These are phyloP conservation scores for Ceratobasidium sp. DNA, from an alignment of 1,284 basidiomycete species.

Conservation along the genomic window DNA sequence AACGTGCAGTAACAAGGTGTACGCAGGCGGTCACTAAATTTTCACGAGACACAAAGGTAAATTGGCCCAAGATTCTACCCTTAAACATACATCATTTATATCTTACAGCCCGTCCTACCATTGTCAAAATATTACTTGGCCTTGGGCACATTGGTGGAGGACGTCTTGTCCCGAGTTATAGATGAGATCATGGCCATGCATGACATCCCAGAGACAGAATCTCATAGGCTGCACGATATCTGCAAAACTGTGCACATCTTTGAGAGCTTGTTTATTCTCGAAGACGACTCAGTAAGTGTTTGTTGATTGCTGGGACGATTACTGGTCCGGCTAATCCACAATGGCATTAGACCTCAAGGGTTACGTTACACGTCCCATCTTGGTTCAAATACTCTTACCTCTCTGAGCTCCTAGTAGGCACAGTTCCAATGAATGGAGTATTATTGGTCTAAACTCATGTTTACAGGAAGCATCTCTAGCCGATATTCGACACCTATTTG, in stretches of 20 bases:
- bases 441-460: constrained; percentile 13
- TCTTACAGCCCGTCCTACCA: constrained; percentile 6
- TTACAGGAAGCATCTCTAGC: constrained; percentile 87
- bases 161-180: constrained; percentile 72
- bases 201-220: constrained; percentile 93
- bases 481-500: constrained; percentile 92
- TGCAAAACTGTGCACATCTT: constrained; percentile 80
- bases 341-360: constrained; percentile 44
- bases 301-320: neutral
- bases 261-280: constrained; percentile 77
- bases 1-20: constrained; percentile 71
- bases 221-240: constrained; percentile 80
- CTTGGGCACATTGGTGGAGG: constrained; percentile 78
- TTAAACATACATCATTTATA: neutral
- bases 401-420: constrained; percentile 82
- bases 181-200: constrained; percentile 78
- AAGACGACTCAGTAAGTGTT: constrained; percentile 54
- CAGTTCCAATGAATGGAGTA: constrained; percentile 21
- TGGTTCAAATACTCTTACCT: constrained; percentile 96
- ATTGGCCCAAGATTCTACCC: constrained; percentile 44
- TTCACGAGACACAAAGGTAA: constrained; percentile 76
- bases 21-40: constrained; percentile 71
- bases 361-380: constrained; percentile 71
- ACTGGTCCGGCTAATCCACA: neutral
- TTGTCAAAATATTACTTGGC: constrained; percentile 61